Conservation (phyloP, 2,329 filamentous ascomycete genomes). For the Drechslerella coelobrocha region DNA sequence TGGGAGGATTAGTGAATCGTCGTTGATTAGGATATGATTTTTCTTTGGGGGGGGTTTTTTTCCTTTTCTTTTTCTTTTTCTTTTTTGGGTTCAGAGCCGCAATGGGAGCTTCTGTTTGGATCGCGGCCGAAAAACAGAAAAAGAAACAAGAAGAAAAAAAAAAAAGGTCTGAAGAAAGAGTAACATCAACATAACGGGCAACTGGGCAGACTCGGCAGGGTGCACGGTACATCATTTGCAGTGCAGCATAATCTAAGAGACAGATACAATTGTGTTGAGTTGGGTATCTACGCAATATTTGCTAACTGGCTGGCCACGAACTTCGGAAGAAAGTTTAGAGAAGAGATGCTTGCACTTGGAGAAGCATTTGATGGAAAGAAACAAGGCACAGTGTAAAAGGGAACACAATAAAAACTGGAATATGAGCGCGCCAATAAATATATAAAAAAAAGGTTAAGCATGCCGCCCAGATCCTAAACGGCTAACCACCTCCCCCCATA, state of each 20-base stretch:
- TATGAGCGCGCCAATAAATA: background rate
- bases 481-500: slow-evolving; percentile 26
- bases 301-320: background rate
- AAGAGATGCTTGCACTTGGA: background rate
- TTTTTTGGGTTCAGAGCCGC: no score
- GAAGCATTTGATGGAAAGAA: background rate
- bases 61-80: background rate
- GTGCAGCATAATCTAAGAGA: no score
- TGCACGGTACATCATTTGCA: no score
- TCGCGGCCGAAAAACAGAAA: slow-evolving; percentile 24
- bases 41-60: background rate
- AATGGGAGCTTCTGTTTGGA: no score
- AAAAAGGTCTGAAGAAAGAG: slow-evolving; percentile 4
- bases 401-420: background rate
- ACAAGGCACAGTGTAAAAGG: background rate
- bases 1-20: background rate
- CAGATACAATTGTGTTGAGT: no score
- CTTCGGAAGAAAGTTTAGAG: background rate
- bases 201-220: no score
- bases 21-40: background rate
- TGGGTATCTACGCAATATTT: background rate
- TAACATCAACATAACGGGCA: no score
- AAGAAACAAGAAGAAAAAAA: slow-evolving; percentile 8
- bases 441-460: background rate
- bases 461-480: background rate